Evolutionary conservation across 169 alveolate species (phyloP).

Genomic region (Eimeria acervulina): DNA sequence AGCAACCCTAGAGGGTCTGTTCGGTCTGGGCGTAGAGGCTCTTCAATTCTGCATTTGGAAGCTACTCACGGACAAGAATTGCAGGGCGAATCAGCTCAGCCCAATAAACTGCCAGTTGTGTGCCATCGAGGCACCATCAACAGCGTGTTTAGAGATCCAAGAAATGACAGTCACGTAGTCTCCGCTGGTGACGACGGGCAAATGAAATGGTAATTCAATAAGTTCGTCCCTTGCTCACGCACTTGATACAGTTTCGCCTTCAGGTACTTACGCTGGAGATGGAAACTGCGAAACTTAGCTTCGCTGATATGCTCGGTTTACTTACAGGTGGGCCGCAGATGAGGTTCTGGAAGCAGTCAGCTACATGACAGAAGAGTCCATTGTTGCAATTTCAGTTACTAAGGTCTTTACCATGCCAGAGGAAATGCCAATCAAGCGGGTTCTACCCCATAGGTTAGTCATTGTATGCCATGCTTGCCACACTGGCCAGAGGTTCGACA

Average conservation of each 20-base stretch:
- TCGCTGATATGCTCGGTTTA: not conserved
- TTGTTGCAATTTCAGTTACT: constrained; percentile 7
- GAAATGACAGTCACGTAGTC: constrained; percentile 30
- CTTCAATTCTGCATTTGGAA: constrained; percentile 24
- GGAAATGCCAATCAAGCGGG: constrained; percentile 25
- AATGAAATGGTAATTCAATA: constrained; percentile 18
- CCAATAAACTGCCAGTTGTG: not conserved
- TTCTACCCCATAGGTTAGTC: constrained; percentile 21
- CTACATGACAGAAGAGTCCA: constrained; percentile 33
- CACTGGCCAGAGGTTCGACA: not conserved
- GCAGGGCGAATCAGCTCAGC: not conserved
- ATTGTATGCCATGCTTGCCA: not conserved
- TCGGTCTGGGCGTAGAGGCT: constrained; percentile 59
- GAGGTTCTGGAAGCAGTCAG: constrained; percentile 48
- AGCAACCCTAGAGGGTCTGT: constrained; percentile 38
- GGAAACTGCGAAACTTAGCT: not conserved
- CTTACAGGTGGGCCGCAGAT: constrained; percentile 59
- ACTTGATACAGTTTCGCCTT: not conserved
- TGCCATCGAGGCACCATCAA: constrained; percentile 47
- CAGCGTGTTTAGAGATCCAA: constrained; percentile 66
- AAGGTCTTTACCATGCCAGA: constrained; percentile 43
- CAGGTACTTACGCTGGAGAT: not conserved
- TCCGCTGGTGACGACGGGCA: constrained; percentile 75
- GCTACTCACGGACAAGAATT: not conserved
- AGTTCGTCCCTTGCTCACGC: not conserved